These are phyloP conservation scores for Nitzschia sp. DNA, from an alignment of 108 stramenopile species.

Conservation along the genomic window DNA sequence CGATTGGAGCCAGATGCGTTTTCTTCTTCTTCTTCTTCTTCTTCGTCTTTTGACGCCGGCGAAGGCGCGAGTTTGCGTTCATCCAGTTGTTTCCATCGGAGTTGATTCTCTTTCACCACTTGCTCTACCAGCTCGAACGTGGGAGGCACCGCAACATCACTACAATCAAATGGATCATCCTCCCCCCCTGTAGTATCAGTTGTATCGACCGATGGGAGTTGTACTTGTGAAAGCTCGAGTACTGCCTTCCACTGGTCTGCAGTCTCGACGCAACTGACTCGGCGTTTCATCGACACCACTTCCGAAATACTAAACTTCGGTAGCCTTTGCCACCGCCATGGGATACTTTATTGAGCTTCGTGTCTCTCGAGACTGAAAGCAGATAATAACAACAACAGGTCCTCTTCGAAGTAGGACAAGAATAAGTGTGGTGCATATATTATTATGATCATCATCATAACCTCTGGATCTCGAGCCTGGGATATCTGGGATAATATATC, in stretches of 20 bases:
- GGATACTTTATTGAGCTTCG: no score
- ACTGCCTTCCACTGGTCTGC: slow-evolving; percentile 5
- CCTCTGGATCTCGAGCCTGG: no score
- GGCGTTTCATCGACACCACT: not conserved
- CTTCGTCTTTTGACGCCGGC: not conserved
- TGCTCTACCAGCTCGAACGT: slow-evolving; percentile 39
- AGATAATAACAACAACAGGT: no score
- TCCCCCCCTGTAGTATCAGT: not conserved
- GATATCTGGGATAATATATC: no score
- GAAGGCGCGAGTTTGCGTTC: slow-evolving; percentile 25
- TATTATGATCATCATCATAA: no score
- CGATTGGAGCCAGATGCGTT: not conserved
- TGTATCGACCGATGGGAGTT: not conserved
- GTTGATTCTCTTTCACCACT: slow-evolving; percentile 27
- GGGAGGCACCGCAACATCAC: slow-evolving; percentile 39
- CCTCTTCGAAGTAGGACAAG: no score
- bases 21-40: not conserved
- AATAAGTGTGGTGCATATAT: no score
- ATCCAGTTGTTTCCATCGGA: slow-evolving; percentile 61
- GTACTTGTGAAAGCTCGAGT: not conserved
- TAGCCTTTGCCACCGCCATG: no score
- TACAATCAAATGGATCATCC: slow-evolving; percentile 64
- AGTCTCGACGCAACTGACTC: not conserved
- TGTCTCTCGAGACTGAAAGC: no score
- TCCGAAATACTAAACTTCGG: no score